These are phyloP conservation scores for Panellus pusillus DNA, from an alignment of 768 basidiomycete species.

Conservation along the genomic window DNA sequence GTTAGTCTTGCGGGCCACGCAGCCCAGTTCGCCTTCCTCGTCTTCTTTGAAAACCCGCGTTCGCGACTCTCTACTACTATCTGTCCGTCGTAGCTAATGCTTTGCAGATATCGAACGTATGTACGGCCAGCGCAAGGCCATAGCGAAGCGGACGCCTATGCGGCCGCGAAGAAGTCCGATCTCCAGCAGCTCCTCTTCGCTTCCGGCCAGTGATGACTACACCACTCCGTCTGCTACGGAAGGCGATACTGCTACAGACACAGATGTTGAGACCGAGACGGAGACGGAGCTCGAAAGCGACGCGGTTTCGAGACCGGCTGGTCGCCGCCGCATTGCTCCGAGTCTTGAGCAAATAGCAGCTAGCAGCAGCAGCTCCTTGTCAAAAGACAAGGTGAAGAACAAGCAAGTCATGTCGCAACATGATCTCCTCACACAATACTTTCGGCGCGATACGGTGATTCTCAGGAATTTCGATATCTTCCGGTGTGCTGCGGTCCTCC, in stretches of 20 bases:
- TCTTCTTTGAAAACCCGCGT: constrained; percentile 98
- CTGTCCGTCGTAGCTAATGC: constrained; percentile 3
- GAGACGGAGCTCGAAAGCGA: constrained; percentile 48
- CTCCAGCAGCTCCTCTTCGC: constrained; percentile 22
- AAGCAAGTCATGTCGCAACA: constrained; percentile 66
- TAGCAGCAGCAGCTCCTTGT: constrained; percentile 34
- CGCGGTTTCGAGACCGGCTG: not conserved
- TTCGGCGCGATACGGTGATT: constrained; percentile 82
- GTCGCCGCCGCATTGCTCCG: not conserved
- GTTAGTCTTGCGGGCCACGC: constrained; percentile 93
- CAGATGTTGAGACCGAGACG: constrained; percentile 63
- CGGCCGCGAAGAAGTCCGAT: constrained; percentile 26
- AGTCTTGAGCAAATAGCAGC: constrained; percentile 30
- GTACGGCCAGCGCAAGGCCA: constrained; percentile 89
- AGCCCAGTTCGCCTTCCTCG: constrained; percentile 93
- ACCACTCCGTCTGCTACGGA: constrained; percentile 66
- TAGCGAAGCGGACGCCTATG: constrained; percentile 80
- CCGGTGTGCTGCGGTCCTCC: constrained; percentile 50
- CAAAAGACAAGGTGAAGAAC: constrained; percentile 24
- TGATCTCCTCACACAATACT: constrained; percentile 88
- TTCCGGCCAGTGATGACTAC: constrained; percentile 27
- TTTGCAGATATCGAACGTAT: constrained; percentile 83
- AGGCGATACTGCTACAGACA: constrained; percentile 73
- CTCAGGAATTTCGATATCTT: constrained; percentile 82
- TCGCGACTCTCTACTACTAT: constrained; percentile 31